A percentile compares a stretch with the other conserved stretches of the same genome.
These are phyloP conservation scores for Sporothrix globosa DNA, from an alignment of 2,329 filamentous ascomycete species.

Conservation along the genomic window DNA sequence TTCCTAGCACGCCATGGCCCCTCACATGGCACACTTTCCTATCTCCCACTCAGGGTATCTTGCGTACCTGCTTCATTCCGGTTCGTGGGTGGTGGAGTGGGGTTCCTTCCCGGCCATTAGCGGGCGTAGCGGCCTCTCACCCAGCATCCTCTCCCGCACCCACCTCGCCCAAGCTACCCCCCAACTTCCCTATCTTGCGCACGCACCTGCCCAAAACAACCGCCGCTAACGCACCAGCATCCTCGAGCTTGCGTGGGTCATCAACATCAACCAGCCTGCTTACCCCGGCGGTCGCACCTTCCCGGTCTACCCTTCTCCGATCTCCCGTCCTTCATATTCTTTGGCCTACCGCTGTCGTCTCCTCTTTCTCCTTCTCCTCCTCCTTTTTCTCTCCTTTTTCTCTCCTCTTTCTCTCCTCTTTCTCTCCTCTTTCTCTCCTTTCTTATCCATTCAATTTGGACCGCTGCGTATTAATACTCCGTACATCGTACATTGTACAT, in stretches of 20 bases:
- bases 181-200: not conserved
- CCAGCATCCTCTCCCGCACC: not conserved
- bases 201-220: slow-evolving; percentile 29
- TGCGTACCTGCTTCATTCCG: slow-evolving; percentile 15
- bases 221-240: slow-evolving; percentile 12
- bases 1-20: slow-evolving; percentile 21
- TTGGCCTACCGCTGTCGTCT: not conserved
- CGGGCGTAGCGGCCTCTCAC: slow-evolving; percentile 11
- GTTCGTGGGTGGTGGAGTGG: slow-evolving; percentile 5
- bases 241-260: slow-evolving; percentile 13
- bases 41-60: not conserved
- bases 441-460: too few relatives aligned
- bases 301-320: not conserved
- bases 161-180: not conserved
- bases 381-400: not conserved
- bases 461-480: too few relatives aligned
- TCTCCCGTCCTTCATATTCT: not conserved
- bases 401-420: too few relatives aligned
- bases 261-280: not conserved
- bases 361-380: not conserved
- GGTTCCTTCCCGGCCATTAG: not conserved
- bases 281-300: not conserved
- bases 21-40: not conserved
- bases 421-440: too few relatives aligned
- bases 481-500: not conserved